phyloP scores from a whole-genome alignment of 352 stramenopile genomes.

The Phytophthora meadii region DNA sequence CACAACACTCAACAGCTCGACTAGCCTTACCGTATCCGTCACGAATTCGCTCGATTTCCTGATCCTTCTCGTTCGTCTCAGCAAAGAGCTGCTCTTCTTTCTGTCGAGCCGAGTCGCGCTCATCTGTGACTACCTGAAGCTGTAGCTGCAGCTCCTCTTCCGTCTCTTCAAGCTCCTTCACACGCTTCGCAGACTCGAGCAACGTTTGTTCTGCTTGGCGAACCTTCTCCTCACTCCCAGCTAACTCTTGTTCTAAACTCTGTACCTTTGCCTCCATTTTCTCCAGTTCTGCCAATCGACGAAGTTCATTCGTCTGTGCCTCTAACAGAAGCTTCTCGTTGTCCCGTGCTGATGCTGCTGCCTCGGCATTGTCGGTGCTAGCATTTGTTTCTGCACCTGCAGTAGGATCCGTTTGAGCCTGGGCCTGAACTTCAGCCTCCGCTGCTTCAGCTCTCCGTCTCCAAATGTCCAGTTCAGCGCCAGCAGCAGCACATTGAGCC shows the following conservation, averaged over 20 bases:
- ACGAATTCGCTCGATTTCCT: slow-evolving; percentile 89
- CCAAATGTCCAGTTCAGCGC: slow-evolving; percentile 51
- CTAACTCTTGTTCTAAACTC: slow-evolving; percentile 49
- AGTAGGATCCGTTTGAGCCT: slow-evolving; percentile 1
- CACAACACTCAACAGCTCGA: not conserved
- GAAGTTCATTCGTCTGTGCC: slow-evolving; percentile 78
- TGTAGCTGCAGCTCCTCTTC: slow-evolving; percentile 86
- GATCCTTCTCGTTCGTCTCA: slow-evolving; percentile 88
- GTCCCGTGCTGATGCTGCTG: slow-evolving; percentile 33
- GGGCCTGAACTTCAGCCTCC: slow-evolving; percentile 35
- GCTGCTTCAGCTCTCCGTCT: slow-evolving; percentile 38
- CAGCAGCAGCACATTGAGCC: slow-evolving; percentile 39
- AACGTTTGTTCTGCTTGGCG: slow-evolving; percentile 50
- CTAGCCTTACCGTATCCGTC: slow-evolving; percentile 76
- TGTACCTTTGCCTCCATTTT: slow-evolving; percentile 74
- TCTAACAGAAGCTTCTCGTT: slow-evolving; percentile 69
- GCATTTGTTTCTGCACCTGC: slow-evolving; percentile 9
- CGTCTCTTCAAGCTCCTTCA: slow-evolving; percentile 66
- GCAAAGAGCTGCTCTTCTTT: slow-evolving; percentile 88
- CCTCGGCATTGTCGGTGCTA: slow-evolving; percentile 22
- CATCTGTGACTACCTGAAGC: slow-evolving; percentile 84
- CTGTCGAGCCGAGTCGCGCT: slow-evolving; percentile 77
- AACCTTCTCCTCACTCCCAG: slow-evolving; percentile 36
- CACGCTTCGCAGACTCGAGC: slow-evolving; percentile 37
- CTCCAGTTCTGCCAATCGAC: slow-evolving; percentile 70